phyloP scores from a whole-genome alignment of 257 asterid genomes.

The Marsdenia floribunda region DNA sequence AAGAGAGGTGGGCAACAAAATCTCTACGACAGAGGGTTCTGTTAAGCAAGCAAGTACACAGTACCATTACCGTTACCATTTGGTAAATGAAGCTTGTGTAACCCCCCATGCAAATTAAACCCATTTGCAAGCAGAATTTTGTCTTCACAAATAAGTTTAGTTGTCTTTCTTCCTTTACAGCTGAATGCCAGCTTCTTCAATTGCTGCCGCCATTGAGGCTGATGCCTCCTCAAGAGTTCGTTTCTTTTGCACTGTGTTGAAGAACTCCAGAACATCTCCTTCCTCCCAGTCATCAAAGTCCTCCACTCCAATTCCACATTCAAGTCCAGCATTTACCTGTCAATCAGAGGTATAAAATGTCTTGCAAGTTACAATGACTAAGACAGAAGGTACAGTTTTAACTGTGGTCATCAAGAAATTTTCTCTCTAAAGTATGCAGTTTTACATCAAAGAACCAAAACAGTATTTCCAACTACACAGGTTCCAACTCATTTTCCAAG shows the following conservation, averaged over 20 bases:
- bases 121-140: conserved; percentile 2
- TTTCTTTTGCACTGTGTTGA: conserved; percentile 69
- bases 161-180: conserved; percentile 26
- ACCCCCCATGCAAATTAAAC: conserved; percentile 12
- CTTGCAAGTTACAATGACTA: not conserved
- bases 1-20: conserved; percentile 7
- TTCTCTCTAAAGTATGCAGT: not conserved
- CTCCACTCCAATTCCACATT: conserved; percentile 83
- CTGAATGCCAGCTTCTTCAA: conserved; percentile 49
- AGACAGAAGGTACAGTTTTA: not conserved
- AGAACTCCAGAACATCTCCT: conserved; percentile 79
- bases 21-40: too few species aligned
- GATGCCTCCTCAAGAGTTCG: conserved; percentile 99
- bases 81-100: conserved; percentile 1
- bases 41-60: too few species aligned
- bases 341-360: conserved; percentile 8
- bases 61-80: too few species aligned
- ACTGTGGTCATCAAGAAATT: not conserved
- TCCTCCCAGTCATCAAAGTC: conserved; percentile 74
- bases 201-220: conserved; percentile 84
- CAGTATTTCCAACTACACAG: not conserved
- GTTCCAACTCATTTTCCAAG: not conserved
- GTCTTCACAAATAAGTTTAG: conserved; percentile 14
- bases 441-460: not conserved
- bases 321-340: conserved; percentile 92